Base-by-base conservation (phyloP, 441 rosid genomes). In the Oxalis stricta region DNA sequence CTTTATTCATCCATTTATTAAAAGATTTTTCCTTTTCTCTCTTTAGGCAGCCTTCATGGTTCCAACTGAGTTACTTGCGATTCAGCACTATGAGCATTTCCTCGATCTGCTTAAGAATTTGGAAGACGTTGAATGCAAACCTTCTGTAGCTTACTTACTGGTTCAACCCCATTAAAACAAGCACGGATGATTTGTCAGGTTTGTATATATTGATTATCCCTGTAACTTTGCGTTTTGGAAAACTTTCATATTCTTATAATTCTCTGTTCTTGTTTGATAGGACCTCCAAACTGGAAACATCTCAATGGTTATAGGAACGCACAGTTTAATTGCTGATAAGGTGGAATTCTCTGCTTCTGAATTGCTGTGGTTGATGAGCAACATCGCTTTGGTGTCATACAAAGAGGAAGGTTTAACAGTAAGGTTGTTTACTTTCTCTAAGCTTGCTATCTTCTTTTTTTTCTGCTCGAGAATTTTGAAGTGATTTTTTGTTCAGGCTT, bases 21-120 rank as follows among this genome's bases (percentile, higher is more conserved):
- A 6, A 5, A 16, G 15, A 20, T 24, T 40, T 8, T 13, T 47
- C 24, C 43, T 24, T 7, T 23, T 7, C 13, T 47, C 23, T 34
- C 33, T 63, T 46, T 70, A 86, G 99, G 96, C 95, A 54, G 96
- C 99, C 64, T 76, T 86, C 75, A 91, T 91, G 99, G 96, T 77
- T 61, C 96, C 99, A 37, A 84, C 96, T 14, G 95, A 91, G 71
- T 73, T 91, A 74, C 93, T 91, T 56, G 99, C 96, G 0, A 56
- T 73, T 61, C 99, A 86, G 55, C 99, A 91, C 66, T 76, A 86
- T 55, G 94, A 91, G 44, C 82, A 75, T 53, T 66, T 84, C 47
- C 77, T 74, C 50, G 56, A 77, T 51, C 65, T 91, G 69, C 63
- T 91, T 22, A 88, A 72, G 60, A 74, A 54, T 3, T 55, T 84